Conservation (phyloP, 352 stramenopile genomes). For the Globisporangium heterothallicum region DNA sequence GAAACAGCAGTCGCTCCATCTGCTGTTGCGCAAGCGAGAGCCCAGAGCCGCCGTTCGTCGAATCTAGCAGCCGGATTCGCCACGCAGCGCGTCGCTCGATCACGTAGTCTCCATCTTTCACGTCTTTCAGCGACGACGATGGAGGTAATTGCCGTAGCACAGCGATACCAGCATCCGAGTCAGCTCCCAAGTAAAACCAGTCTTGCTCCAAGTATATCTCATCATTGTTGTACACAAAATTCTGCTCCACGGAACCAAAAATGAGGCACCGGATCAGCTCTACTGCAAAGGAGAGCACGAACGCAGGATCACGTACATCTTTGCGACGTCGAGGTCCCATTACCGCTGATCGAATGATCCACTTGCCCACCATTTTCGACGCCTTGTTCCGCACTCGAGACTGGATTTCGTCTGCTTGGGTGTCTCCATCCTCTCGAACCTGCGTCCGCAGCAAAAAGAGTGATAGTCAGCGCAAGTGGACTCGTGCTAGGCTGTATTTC, state of each 20-base stretch:
- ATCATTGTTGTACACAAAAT: slow-evolving; percentile 81
- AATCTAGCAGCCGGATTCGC: slow-evolving; percentile 65
- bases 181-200: slow-evolving; percentile 77
- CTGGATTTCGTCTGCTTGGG: slow-evolving; percentile 77
- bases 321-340: slow-evolving; percentile 29
- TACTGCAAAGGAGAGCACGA: background rate
- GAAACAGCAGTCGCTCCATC: slow-evolving; percentile 70
- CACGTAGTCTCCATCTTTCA: slow-evolving; percentile 56
- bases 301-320: slow-evolving; percentile 30
- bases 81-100: slow-evolving; percentile 63
- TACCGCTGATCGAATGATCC: slow-evolving; percentile 67
- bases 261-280: background rate
- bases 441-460: slow-evolving; percentile 7
- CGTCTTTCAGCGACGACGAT: slow-evolving; percentile 23
- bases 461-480: too few species aligned
- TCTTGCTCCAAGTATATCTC: slow-evolving; percentile 81
- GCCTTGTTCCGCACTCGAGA: slow-evolving; percentile 73
- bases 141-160: slow-evolving; percentile 59
- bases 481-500: too few species aligned
- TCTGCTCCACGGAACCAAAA: slow-evolving; percentile 17
- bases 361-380: slow-evolving; percentile 70
- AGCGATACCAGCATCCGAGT: slow-evolving; percentile 53
- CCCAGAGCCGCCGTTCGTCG: slow-evolving; percentile 52
- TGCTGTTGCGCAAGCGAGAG: slow-evolving; percentile 72
- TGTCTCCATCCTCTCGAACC: slow-evolving; percentile 62